Conservation (phyloP, 495 filamentous ascomycete genomes). For the Aspergillus bridgeri region DNA sequence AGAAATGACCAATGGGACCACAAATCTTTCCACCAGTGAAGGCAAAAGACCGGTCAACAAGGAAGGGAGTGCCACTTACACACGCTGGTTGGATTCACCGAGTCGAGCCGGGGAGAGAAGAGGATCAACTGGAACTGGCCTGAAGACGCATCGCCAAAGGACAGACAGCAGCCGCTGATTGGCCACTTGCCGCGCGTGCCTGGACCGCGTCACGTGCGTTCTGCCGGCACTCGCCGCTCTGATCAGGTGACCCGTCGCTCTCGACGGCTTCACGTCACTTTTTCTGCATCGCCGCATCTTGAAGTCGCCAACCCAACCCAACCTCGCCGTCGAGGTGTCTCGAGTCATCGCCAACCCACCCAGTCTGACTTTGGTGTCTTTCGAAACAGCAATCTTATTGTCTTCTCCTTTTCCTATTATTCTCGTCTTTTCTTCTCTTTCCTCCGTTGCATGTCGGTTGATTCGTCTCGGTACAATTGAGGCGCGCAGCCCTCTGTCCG, state of each 20-base stretch:
- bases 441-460: constrained; percentile 22
- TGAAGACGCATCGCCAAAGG: too few species aligned
- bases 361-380: background rate
- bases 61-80: background rate
- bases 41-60: background rate
- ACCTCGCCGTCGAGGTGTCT: constrained; percentile 14
- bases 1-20: background rate
- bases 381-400: background rate
- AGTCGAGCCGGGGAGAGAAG: background rate
- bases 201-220: constrained; percentile 14
- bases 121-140: too few species aligned
- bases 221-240: constrained; percentile 12
- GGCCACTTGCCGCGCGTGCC: constrained; percentile 15
- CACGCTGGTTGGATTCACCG: background rate
- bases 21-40: background rate
- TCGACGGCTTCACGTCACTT: constrained; percentile 26
- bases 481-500: constrained; percentile 27
- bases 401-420: constrained; percentile 3
- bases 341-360: too few species aligned
- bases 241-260: constrained; percentile 21
- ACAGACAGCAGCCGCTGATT: constrained; percentile 41
- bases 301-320: too few species aligned
- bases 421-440: constrained; percentile 1
- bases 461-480: constrained; percentile 16
- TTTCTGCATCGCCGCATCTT: constrained; percentile 20